Evolutionary conservation across 225 moss, liverwort and hornwort genomes (phyloP).

Genomic region (Asterella californica): DNA sequence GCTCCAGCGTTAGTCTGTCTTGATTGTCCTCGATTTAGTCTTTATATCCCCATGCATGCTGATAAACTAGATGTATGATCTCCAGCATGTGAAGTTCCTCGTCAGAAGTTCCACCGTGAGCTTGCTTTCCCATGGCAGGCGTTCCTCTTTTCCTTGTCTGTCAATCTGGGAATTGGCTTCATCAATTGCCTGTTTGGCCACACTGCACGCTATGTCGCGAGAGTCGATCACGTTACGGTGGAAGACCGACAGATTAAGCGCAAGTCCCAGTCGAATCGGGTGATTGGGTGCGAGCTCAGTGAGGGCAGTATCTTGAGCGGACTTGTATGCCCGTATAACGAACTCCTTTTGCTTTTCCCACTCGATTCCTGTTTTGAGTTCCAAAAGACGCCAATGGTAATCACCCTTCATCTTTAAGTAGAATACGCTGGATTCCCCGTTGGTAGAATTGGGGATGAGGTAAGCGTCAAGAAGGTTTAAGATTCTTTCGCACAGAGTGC

Average conservation of each 20-base stretch:
- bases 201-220: slow-evolving; percentile 28
- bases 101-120: slow-evolving; percentile 35
- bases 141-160: slow-evolving; percentile 30
- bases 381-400: slow-evolving; percentile 32
- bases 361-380: slow-evolving; percentile 32
- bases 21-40: too few species aligned
- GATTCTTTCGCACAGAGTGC: slow-evolving; percentile 32
- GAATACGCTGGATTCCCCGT: slow-evolving; percentile 35
- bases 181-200: slow-evolving; percentile 28
- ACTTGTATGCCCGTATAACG: slow-evolving; percentile 30
- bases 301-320: slow-evolving; percentile 30
- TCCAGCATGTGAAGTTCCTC: slow-evolving; percentile 34
- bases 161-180: slow-evolving; percentile 37
- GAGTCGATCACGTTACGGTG: slow-evolving; percentile 36
- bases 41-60: too few species aligned
- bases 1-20: too few species aligned
- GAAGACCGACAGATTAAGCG: slow-evolving; percentile 33
- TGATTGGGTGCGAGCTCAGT: slow-evolving; percentile 36
- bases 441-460: slow-evolving; percentile 28
- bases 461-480: slow-evolving; percentile 31
- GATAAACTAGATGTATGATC: too few species aligned
- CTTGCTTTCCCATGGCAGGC: slow-evolving; percentile 34
- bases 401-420: slow-evolving; percentile 41
- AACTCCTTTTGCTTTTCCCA: slow-evolving; percentile 28
- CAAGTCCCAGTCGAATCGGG: slow-evolving; percentile 32